Percentiles rank a stretch among this genome's conserved stretches.
Conservation (phyloP, 257 asterid species). For the Solanum peruvianum region DNA sequence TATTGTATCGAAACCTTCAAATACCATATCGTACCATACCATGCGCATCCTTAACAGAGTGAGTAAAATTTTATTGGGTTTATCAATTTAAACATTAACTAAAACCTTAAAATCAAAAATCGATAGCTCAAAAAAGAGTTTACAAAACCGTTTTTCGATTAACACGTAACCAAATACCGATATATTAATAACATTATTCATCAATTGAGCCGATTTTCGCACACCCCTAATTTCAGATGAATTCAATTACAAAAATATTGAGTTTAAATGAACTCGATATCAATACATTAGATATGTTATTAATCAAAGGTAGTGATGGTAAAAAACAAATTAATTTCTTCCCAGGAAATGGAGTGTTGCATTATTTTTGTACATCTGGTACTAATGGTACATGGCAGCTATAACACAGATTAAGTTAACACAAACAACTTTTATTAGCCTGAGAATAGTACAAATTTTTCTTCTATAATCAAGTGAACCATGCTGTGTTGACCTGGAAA, state of each 20-base stretch:
- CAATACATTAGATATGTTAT: not conserved
- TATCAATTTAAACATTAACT: not conserved
- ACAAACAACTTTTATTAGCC: not conserved
- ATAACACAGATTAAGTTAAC: not conserved
- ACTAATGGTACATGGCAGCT: conserved; percentile 1
- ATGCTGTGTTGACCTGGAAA: not conserved
- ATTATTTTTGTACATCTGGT: conserved; percentile 3
- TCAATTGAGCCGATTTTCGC: not conserved
- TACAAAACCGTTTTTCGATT: too few species aligned
- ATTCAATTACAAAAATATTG: not conserved
- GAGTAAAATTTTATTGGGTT: not conserved
- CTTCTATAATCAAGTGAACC: not conserved
- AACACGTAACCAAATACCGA: too few species aligned
- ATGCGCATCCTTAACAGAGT: not conserved
- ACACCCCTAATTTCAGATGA: not conserved
- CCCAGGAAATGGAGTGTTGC: not conserved
- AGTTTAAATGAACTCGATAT: not conserved
- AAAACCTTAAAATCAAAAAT: not conserved
- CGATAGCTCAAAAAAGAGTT: not conserved
- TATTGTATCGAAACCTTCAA: fast-evolving
- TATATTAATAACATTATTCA: too few species aligned
- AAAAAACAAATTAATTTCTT: not conserved
- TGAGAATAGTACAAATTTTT: not conserved
- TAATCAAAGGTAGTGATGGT: not conserved
- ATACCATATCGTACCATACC: too few species aligned